Evolutionary conservation across 1,284 basidiomycete genomes (phyloP).

Genomic region (Trichosporon sp.): DNA sequence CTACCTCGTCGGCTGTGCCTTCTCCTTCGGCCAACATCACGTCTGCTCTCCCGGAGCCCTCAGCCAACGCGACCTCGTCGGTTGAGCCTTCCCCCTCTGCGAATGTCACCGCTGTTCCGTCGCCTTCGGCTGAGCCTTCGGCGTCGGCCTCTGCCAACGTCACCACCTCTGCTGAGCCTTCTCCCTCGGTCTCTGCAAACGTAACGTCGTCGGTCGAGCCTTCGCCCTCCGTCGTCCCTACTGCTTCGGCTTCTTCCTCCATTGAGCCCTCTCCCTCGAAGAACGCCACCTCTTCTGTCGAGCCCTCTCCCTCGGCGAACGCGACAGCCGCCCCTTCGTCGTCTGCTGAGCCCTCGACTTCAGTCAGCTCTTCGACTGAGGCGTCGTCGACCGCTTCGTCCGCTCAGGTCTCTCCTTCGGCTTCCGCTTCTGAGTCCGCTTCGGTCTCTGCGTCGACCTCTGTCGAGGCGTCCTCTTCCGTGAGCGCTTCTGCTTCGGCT

Average conservation of each 20-base stretch:
- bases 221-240: not conserved
- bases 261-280: not conserved
- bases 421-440: slow-evolving; percentile 5
- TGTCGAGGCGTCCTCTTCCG: not conserved
- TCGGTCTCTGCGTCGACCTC: not conserved
- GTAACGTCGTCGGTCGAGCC: not conserved
- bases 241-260: not conserved
- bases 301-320: not conserved
- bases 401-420: not conserved
- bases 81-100: not conserved
- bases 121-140: not conserved
- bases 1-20: not conserved
- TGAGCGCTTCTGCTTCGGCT: not conserved
- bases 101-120: not conserved
- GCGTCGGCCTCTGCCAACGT: not conserved
- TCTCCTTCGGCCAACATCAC: slow-evolving; percentile 1
- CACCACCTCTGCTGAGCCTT: not conserved
- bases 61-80: not conserved
- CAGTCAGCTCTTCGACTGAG: not conserved
- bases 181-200: not conserved
- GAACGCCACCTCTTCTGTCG: not conserved
- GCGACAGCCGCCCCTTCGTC: not conserved
- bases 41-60: not conserved
- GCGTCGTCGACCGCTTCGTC: not conserved
- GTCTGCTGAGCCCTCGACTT: not conserved